These are phyloP conservation scores for Arabidopsis suecica DNA, from an alignment of 345 rosid species.

Conservation along the genomic window DNA sequence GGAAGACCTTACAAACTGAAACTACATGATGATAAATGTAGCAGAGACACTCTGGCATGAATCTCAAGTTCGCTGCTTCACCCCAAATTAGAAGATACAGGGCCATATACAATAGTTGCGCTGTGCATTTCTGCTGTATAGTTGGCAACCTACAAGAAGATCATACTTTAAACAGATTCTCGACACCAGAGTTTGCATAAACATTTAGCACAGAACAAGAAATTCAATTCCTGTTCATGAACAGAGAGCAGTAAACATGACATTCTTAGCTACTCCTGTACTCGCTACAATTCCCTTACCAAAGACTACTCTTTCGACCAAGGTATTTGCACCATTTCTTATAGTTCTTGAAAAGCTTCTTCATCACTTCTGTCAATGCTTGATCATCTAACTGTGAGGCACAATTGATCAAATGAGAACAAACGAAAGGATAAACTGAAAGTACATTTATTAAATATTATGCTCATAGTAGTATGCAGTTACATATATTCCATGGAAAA, in stretches of 20 bases:
- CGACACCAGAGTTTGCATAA: conserved; percentile 21
- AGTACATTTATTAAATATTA: not conserved
- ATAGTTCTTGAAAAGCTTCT: conserved; percentile 97
- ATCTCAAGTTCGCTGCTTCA: conserved; percentile 98
- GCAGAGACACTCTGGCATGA: conserved; percentile 99
- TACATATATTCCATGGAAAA: not conserved
- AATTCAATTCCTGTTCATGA: conserved; percentile 11
- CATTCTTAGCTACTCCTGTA: conserved; percentile 13
- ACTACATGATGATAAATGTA: conserved; percentile 99
- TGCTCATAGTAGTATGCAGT: not conserved
- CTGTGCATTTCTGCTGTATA: conserved; percentile 99
- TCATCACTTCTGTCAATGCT: conserved; percentile 96
- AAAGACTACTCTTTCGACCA: conserved; percentile 96
- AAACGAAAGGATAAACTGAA: not conserved
- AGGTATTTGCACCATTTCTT: conserved; percentile 99
- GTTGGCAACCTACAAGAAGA: conserved; percentile 87
- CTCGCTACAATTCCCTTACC: conserved; percentile 64
- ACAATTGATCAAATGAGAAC: conserved; percentile 10
- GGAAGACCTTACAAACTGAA: conserved; percentile 14
- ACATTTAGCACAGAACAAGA: conserved; percentile 8
- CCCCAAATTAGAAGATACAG: conserved; percentile 99
- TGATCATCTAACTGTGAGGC: conserved; percentile 83
- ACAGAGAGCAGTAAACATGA: conserved; percentile 8
- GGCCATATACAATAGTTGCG: conserved; percentile 95
- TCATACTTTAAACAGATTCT: conserved; percentile 25